These are phyloP conservation scores for Rhizophagus prolifer DNA, from an alignment of 192 early-diverging fungal species.

Conservation along the genomic window DNA sequence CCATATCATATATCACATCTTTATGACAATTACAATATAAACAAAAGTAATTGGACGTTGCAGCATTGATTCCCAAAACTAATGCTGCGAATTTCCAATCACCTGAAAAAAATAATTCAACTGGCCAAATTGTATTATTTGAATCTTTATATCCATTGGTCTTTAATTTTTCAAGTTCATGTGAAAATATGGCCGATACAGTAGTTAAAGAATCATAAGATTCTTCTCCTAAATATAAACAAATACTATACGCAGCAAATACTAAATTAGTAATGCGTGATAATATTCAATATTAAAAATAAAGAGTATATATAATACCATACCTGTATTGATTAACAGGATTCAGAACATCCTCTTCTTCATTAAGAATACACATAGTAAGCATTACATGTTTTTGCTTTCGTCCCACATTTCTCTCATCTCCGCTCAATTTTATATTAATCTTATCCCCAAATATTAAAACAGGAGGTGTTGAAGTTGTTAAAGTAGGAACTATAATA, in stretches of 20 bases:
- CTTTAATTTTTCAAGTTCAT: not conserved
- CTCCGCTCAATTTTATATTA: too few relatives aligned
- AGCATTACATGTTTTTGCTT: not conserved
- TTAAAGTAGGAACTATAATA: not conserved
- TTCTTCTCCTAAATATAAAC: not conserved
- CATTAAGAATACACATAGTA: not conserved
- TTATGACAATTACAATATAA: too few relatives aligned
- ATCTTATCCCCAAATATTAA: not conserved
- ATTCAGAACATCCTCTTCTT: too few relatives aligned
- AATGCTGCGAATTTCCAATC: too few relatives aligned
- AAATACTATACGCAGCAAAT: not conserved
- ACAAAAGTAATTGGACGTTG: too few relatives aligned
- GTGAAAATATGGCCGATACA: not conserved
- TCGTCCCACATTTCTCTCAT: not conserved
- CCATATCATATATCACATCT: not conserved
- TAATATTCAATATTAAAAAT: not conserved
- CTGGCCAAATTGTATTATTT: conserved; percentile 12
- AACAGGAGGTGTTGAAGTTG: not conserved
- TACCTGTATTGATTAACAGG: not conserved
- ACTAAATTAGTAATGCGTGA: not conserved
- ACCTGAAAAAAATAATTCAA: too few relatives aligned
- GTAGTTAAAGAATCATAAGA: not conserved
- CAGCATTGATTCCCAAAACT: too few relatives aligned
- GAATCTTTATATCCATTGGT: not conserved
- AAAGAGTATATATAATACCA: too few relatives aligned